Conservation (phyloP, 352 stramenopile genomes). For the Thalassiosira tumida region DNA sequence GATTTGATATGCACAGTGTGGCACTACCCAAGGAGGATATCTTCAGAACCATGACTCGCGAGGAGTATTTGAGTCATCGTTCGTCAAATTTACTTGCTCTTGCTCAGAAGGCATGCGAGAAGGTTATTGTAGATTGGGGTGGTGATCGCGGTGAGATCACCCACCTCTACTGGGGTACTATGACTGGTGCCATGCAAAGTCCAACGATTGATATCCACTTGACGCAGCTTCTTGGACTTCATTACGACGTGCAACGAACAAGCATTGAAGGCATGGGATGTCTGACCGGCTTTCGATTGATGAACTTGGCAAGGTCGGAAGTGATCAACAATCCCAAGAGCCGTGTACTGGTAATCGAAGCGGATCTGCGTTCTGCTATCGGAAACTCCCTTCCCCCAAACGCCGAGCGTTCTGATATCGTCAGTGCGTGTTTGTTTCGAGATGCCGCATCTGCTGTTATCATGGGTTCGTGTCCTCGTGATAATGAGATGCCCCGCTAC, state of each 20-base stretch:
- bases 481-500: background rate
- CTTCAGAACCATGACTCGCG: constrained; percentile 17
- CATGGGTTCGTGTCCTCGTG: background rate
- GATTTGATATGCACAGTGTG: constrained; percentile 9
- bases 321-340: background rate
- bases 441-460: constrained; percentile 25
- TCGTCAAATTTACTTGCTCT: background rate
- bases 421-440: constrained; percentile 13
- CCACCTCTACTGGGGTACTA: constrained; percentile 33
- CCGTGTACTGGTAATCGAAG: background rate
- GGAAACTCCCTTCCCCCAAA: constrained; percentile 14
- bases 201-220: constrained; percentile 40
- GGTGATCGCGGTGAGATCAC: background rate
- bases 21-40: constrained; percentile 14
- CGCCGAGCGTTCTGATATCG: background rate
- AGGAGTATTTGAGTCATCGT: constrained; percentile 19
- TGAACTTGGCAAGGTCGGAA: background rate
- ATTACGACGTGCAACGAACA: constrained; percentile 15
- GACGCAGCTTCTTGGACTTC: background rate
- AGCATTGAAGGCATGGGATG: constrained; percentile 25
- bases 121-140: constrained; percentile 10
- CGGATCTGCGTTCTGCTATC: constrained; percentile 7
- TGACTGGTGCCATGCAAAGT: constrained; percentile 22
- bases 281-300: constrained; percentile 12
- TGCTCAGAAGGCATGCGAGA: background rate